phyloP scores from a whole-genome alignment of 2,329 filamentous ascomycete species.

The Lachnellula cervina region DNA sequence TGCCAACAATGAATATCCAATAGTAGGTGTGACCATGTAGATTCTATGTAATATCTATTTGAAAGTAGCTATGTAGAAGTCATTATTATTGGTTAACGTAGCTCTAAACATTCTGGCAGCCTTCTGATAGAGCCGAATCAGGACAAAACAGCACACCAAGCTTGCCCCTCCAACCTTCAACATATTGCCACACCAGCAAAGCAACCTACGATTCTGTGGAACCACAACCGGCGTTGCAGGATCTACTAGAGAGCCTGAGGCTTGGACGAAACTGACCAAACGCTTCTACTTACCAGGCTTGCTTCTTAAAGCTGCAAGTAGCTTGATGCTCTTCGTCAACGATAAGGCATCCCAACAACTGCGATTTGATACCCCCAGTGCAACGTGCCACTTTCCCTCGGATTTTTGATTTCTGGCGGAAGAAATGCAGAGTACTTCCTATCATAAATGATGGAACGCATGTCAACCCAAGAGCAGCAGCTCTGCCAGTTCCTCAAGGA shows the following conservation, averaged over 20 bases:
- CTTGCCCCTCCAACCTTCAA: constrained; percentile 1
- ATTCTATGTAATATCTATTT: not conserved
- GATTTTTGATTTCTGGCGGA: not conserved
- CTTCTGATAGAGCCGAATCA: constrained; percentile 6
- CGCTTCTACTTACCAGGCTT: not conserved
- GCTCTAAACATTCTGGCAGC: constrained; percentile 9
- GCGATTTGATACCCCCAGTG: not conserved
- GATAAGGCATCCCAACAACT: constrained; percentile 2
- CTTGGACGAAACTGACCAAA: not conserved
- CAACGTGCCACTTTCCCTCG: not conserved
- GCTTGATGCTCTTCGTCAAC: not conserved
- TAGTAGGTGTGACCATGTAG: not conserved
- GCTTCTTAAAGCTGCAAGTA: not conserved
- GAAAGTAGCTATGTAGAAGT: not conserved
- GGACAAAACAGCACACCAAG: constrained; percentile 7
- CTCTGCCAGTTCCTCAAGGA: constrained; percentile 79
- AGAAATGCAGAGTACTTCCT: constrained; percentile 16
- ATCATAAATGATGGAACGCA: constrained; percentile 42
- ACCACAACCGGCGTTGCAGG: not conserved
- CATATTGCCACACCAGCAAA: constrained; percentile 1
- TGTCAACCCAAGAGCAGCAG: constrained; percentile 69
- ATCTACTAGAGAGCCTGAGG: not conserved
- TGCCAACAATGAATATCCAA: not conserved
- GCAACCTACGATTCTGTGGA: not conserved
- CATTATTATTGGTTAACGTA: not conserved